Evolutionary conservation across 495 filamentous ascomycete species (phyloP).

Genomic region (Schizothecium vesticola): DNA sequence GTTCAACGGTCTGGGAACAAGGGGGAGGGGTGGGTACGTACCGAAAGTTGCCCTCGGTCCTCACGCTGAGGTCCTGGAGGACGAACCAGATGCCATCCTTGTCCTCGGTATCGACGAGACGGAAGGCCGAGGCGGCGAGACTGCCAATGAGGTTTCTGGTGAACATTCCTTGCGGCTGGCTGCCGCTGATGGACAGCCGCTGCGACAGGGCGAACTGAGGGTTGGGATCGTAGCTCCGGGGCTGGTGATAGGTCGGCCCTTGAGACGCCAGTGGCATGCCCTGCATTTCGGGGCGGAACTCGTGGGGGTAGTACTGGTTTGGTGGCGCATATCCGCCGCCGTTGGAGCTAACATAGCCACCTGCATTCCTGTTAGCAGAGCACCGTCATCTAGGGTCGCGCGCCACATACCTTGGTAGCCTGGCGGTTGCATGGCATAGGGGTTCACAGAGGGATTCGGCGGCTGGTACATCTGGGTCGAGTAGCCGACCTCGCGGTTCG

Average conservation of each 20-base stretch:
- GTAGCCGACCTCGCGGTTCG: constrained; percentile 25
- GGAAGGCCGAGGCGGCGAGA: constrained; percentile 83
- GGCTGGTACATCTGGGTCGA: constrained; percentile 21
- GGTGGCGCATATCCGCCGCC: constrained; percentile 24
- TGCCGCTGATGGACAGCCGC: constrained; percentile 35
- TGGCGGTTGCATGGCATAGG: constrained; percentile 20
- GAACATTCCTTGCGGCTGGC: constrained; percentile 76
- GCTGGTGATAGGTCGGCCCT: constrained; percentile 17
- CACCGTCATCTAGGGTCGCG: not conserved
- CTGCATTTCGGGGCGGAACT: constrained; percentile 21
- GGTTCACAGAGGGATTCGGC: constrained; percentile 17
- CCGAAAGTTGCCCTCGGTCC: constrained; percentile 89
- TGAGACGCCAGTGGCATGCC: constrained; percentile 15
- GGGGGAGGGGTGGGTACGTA: constrained; percentile 34
- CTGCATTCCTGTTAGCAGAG: constrained; percentile 1
- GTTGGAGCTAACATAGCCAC: constrained; percentile 21
- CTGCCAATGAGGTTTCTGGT: constrained; percentile 94
- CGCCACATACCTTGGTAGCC: constrained; percentile 18
- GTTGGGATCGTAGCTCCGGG: constrained; percentile 20
- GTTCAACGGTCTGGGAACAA: not conserved
- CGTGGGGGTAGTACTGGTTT: constrained; percentile 26
- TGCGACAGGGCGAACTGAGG: constrained; percentile 20
- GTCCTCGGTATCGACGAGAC: constrained; percentile 73
- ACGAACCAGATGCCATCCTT: constrained; percentile 96
- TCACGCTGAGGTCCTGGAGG: constrained; percentile 88